Conservation (phyloP, 345 rosid species). For the Acer yangbiense region DNA sequence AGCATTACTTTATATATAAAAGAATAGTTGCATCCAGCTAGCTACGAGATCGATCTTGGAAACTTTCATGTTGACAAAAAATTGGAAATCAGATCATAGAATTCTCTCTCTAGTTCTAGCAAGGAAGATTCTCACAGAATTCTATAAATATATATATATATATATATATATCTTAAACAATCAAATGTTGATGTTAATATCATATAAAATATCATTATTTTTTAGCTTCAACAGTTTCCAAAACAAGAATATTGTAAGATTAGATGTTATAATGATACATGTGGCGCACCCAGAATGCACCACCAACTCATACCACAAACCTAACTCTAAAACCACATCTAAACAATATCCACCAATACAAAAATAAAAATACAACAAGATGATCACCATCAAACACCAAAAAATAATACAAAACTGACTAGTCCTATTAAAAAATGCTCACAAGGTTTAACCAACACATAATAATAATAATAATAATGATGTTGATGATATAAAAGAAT, state of each 20-base stretch:
- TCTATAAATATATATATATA: not conserved
- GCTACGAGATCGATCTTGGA: not conserved
- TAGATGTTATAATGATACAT: constrained; percentile 23
- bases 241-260: not conserved
- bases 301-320: constrained; percentile 19
- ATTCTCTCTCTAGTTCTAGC: not conserved
- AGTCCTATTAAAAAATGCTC: constrained; percentile 22
- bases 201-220: not conserved
- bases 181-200: constrained; percentile 1
- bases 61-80: not conserved
- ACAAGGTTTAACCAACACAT: constrained; percentile 17
- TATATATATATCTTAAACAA: not conserved
- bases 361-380: not conserved
- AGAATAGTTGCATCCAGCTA: not conserved
- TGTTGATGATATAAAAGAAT: too few species aligned
- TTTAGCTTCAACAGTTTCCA: not conserved
- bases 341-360: constrained; percentile 30
- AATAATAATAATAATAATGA: not conserved
- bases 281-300: constrained; percentile 30
- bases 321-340: constrained; percentile 48
- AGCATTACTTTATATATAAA: too few species aligned
- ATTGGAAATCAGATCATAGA: not conserved
- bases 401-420: constrained; percentile 13
- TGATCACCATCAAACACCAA: too few species aligned
- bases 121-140: not conserved